These are phyloP conservation scores for Linum tenue DNA, from an alignment of 345 rosid species.

Conservation along the genomic window DNA sequence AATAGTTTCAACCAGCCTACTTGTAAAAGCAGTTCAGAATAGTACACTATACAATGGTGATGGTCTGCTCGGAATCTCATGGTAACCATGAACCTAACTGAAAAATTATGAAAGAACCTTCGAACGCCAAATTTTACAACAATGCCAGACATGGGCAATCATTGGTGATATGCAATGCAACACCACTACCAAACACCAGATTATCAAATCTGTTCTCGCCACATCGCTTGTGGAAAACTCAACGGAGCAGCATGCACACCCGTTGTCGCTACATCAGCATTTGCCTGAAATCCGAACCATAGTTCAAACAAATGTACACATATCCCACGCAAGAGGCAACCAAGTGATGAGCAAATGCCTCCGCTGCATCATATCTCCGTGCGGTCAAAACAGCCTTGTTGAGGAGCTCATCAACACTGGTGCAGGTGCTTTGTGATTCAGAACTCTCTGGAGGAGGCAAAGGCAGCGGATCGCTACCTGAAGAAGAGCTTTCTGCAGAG, in stretches of 20 bases:
- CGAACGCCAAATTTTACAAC: neutral
- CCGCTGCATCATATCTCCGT: conserved; percentile 25
- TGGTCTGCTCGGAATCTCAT: too few species aligned
- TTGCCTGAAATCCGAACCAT: conserved; percentile 23
- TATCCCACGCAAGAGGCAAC: conserved; percentile 20
- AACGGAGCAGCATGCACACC: conserved; percentile 4
- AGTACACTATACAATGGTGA: too few species aligned
- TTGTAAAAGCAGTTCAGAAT: too few species aligned
- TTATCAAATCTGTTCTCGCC: too few species aligned
- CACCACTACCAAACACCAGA: neutral
- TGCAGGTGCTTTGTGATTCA: conserved; percentile 24
- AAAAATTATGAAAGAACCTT: neutral
- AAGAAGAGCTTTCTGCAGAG: conserved; percentile 15
- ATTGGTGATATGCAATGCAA: neutral
- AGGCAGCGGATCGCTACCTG: conserved; percentile 32
- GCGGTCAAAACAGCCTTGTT: conserved; percentile 11
- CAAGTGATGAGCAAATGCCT: conserved; percentile 25
- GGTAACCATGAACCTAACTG: neutral
- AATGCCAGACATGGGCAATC: too few species aligned
- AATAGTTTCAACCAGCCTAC: too few species aligned
- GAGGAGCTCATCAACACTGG: conserved; percentile 37
- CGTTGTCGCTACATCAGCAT: conserved; percentile 21
- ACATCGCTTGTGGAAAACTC: conserved; percentile 11
- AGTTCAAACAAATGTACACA: conserved; percentile 31
- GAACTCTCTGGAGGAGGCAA: conserved; percentile 39